Evolutionary conservation across 768 basidiomycete genomes (phyloP), one percentile per base, ranked within the genome.

Genomic region (Mycena capillaripes): DNA sequence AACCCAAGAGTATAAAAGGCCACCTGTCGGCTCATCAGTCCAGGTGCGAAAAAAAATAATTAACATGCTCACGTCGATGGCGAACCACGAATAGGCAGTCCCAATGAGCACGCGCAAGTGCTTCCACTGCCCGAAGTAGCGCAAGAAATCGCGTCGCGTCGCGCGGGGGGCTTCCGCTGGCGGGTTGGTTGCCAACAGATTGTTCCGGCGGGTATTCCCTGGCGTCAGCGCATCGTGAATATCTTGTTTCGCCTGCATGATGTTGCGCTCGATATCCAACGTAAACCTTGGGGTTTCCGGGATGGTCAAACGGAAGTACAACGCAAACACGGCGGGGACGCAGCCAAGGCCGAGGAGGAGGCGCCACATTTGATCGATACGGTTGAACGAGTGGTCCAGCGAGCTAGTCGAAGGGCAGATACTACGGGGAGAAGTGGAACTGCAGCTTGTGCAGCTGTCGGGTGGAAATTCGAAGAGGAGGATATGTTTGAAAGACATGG

Each of bases 221-320:
- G 83, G 83, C 21, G 84, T 82, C 53, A 96, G 73, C 62, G 94
- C 93, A 52, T 87, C 86, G 65, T 92, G 87, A 71, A 96, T 93
- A 75, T 97, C 96, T 29, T 86, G 81, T 2, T 89, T 65, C 6
- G 95, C 96, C 78, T 92, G 93, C 44, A 88, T 84, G 42, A 97
- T 83, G 81, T 97, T 95, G 59, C 92, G 87, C 81, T 96, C 95
- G 70, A 97, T 89, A 85, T 97, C 96, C 92, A 97, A 95, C 71
- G 95, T 97, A 80, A 88, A 89, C 72, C 96, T 94, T 30, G 96
- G 95, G 0, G 95, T 97, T 80, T 97, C 95, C 2, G 95, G 95
- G 76, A 97, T 96, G n/a, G 95, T 96, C 25, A 97, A 88, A 79
- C 96, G 94, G 93, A 95, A 97, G 85, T 96, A 96, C 63, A 97